phyloP scores from a whole-genome alignment of 1,139 yeast species.

The Suhomyces anneliseae region DNA sequence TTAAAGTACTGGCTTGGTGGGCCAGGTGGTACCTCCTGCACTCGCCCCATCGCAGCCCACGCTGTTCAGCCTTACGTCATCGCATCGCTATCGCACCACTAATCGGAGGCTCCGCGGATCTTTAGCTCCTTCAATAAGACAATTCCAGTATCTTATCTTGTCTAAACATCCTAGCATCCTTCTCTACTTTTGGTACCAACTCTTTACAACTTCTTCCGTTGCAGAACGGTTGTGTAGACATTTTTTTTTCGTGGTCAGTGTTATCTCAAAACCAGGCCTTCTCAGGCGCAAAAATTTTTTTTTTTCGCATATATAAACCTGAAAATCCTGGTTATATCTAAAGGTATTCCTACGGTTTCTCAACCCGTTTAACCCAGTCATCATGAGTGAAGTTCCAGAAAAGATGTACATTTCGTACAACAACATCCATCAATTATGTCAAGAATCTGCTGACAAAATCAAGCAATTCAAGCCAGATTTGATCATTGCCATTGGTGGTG shows the following conservation, averaged over 20 bases:
- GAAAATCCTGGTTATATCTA: neutral
- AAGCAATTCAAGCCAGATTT: slow-evolving; percentile 72
- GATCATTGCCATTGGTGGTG: slow-evolving; percentile 90
- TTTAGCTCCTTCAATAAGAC: too few relatives aligned
- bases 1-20: too few relatives aligned
- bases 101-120: too few relatives aligned
- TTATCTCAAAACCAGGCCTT: neutral
- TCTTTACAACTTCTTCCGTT: too few relatives aligned
- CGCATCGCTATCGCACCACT: too few relatives aligned
- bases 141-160: too few relatives aligned
- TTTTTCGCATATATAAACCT: slow-evolving; percentile 6
- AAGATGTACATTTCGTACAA: slow-evolving; percentile 89
- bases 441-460: slow-evolving; percentile 73
- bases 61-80: too few relatives aligned
- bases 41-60: too few relatives aligned
- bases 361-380: slow-evolving; percentile 2
- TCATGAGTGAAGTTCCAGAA: slow-evolving; percentile 28
- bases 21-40: too few relatives aligned
- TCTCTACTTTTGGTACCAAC: too few relatives aligned
- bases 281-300: neutral
- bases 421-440: slow-evolving; percentile 90
- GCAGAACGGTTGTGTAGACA: neutral
- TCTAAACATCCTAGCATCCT: too few relatives aligned
- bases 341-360: slow-evolving; percentile 2
- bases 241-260: neutral